phyloP scores from a whole-genome alignment of 2,329 filamentous ascomycete genomes.

The Colletotrichum tropicale region DNA sequence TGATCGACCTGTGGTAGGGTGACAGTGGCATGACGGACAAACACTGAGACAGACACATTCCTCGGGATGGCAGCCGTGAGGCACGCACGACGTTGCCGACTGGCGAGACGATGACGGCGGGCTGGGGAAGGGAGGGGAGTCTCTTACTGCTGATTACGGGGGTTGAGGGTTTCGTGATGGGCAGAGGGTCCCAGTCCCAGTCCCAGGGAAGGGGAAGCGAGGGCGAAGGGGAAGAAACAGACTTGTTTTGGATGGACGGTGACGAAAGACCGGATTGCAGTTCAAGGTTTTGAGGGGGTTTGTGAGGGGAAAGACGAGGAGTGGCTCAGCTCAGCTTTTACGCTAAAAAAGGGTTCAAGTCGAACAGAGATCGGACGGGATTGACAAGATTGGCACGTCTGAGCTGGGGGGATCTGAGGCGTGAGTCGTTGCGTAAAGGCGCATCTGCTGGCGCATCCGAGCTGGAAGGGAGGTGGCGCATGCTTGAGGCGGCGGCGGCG shows the following conservation, averaged over 20 bases:
- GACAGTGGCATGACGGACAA: not conserved
- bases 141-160: not conserved
- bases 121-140: not conserved
- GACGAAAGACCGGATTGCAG: not conserved
- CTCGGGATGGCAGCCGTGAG: not conserved
- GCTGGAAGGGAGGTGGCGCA: not conserved
- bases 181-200: not conserved
- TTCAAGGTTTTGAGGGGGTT: constrained; percentile 1
- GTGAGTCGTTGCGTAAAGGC: not conserved
- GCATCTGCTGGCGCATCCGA: not conserved
- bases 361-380: constrained; percentile 17
- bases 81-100: not conserved
- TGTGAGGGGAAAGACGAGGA: not conserved
- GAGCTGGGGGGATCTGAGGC: constrained; percentile 1
- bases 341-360: not conserved
- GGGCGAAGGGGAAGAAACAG: not conserved
- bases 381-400: not conserved
- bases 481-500: not conserved
- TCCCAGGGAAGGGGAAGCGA: not conserved
- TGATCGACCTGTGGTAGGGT: not conserved
- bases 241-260: not conserved
- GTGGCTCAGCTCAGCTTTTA: not conserved
- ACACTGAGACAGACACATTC: not conserved
- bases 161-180: not conserved
- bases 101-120: not conserved